Percentiles rank a stretch among this genome's conserved stretches.
phyloP scores from a whole-genome alignment of 139 green algal species.

The Chlorella ohadii region DNA sequence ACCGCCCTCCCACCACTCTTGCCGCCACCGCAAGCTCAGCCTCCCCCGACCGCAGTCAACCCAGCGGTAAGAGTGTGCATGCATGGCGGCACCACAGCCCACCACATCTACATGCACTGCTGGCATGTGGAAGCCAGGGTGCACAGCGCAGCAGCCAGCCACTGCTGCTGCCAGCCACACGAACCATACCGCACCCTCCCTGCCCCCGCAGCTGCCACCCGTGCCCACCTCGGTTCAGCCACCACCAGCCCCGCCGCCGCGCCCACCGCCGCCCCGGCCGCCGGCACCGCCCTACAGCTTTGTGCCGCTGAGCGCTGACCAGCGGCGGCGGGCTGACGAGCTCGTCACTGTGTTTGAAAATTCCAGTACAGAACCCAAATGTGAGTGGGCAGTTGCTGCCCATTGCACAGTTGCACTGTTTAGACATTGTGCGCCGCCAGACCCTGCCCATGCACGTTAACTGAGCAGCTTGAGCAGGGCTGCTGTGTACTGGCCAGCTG shows the following conservation, averaged over 20 bases:
- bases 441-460: neutral
- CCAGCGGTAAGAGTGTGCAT: no score
- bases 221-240: neutral
- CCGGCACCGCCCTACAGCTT: neutral
- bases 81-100: no score
- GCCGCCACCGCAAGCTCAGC: no score
- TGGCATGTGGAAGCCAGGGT: no score
- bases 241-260: neutral
- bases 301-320: neutral
- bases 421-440: no score
- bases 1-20: no score
- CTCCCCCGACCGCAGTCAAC: no score
- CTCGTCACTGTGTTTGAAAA: conserved; percentile 12
- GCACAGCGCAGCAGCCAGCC: no score
- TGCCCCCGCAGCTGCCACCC: neutral
- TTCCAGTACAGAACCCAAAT: neutral
- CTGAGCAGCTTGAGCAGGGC: neutral
- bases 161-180: no score
- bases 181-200: no score
- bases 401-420: no score
- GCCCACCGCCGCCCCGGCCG: neutral
- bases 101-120: no score
- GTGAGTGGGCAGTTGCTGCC: neutral
- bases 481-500: neutral
- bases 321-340: neutral